Evolutionary conservation across 345 rosid genomes (phyloP), one percentile per base, ranked within the genome.

Genomic region (Acer negundo): DNA sequence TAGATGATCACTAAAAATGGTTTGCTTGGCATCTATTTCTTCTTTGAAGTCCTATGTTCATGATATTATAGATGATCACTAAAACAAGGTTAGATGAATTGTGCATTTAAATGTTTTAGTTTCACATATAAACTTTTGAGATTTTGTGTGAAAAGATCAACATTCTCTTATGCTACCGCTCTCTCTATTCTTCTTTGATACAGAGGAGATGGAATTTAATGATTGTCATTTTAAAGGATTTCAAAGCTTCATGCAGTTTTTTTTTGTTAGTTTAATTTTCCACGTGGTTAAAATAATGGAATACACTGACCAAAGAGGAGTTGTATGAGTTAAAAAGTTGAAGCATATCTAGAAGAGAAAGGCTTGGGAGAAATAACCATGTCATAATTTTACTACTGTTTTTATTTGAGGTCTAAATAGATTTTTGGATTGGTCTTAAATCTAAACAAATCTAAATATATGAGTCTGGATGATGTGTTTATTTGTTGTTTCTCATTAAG

Each of bases 1-100:
- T 44, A 24, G 9, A 26, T 49, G 35, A 15, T 10, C n/a, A n/a
- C n/a, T n/a, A n/a, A n/a, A n/a, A 70, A 15, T 62, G 38, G 5
- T 75, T 61, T 69, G 40, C 79, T 72, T 71, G 16, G 51, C 22
- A 44, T 58, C 31, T 46, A 69, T 28, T 46, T 19, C 53, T 62
- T 62, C 35, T 44, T 19, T 35, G 7, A 28, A 55, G 24, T 65
- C 31, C 15, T 53, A 9, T 24, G 7, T 1, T 23, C 35, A 62
- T 23, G 62, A 59, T 15, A 15, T 53, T 40, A 0, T 44, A 24
- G 9, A 26, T 49, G 35, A 15, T 10, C 8, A 42, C 61, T 40
- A 38, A 62, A 55, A 23, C 49, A 11, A 8, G 49, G 44, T 40
- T 67, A 26, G 20, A 67, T 40, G n/a, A 8, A 9, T 38, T 66